A percentile compares a stretch with the other conserved stretches of the same genome.
Conservation (phyloP, 148 eudicot genomes). For the Talinum fruticosum region DNA sequence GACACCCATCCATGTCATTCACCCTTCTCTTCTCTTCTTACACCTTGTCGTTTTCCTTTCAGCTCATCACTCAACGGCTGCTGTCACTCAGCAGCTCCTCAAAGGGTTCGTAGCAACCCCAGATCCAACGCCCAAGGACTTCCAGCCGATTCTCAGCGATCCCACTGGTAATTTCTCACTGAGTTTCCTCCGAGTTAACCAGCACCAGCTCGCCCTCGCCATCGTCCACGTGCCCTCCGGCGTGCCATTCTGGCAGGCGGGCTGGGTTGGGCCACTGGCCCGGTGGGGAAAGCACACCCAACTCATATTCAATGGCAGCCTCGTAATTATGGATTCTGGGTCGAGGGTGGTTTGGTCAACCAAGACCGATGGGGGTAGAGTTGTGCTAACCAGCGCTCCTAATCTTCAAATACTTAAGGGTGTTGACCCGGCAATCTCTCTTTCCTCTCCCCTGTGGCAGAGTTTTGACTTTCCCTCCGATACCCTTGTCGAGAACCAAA, state of each 20-base stretch:
- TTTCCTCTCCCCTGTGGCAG: constrained; percentile 40
- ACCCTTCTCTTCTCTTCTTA: not conserved
- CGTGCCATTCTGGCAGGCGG: constrained; percentile 62
- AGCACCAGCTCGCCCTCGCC: constrained; percentile 51
- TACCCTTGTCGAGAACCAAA: constrained; percentile 83
- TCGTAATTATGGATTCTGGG: constrained; percentile 50
- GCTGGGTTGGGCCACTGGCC: constrained; percentile 21
- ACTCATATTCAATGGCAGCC: constrained; percentile 73
- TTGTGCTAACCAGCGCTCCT: constrained; percentile 47
- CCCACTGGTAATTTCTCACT: constrained; percentile 68
- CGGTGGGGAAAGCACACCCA: constrained; percentile 50
- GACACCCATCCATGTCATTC: not conserved
- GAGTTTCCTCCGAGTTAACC: constrained; percentile 62
- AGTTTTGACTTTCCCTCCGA: constrained; percentile 74
- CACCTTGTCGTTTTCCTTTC: not conserved
- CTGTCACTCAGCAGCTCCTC: constrained; percentile 35
- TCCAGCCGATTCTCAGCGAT: constrained; percentile 61
- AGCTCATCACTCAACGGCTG: constrained; percentile 17
- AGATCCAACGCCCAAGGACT: constrained; percentile 37
- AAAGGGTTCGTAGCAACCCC: constrained; percentile 61
- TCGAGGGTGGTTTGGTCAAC: constrained; percentile 81
- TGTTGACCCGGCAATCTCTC: not conserved
- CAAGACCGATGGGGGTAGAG: constrained; percentile 57
- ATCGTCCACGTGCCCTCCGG: constrained; percentile 71
- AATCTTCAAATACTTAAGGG: constrained; percentile 43